Base-by-base conservation (phyloP, 2,329 filamentous ascomycete genomes). In the Lachnellula suecica region DNA sequence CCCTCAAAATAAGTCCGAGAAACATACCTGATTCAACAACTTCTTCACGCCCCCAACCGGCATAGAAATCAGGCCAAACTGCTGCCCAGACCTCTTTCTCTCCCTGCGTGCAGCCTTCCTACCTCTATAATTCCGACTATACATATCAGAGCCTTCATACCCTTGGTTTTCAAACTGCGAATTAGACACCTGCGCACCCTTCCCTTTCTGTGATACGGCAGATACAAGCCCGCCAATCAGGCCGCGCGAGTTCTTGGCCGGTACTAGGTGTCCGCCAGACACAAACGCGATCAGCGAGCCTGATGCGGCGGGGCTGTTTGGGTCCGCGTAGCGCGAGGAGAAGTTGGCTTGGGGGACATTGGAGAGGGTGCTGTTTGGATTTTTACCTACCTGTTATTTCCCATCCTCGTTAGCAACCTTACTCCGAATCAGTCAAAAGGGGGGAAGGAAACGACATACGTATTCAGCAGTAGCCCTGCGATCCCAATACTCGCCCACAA, bases 271-370 rank as follows among this genome's bases (percentile, higher is more conserved):
- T 11, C 56, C 58, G 15, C 56, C 58, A 1, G 56, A 53, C 6
- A 60, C 24, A 1, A 60, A 37, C 8, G 53, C 51, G 11, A 53
- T 11, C 4, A 60, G 19, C 40, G 46, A 25, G 3, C 78, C 78
- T 23, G 71, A 77, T 58, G 72, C 75, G 38, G 72, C 74, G 1
- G 76, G 72, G 56, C 80, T 74, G 47, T 71, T 75, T 0, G 78
- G 77, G 54, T 82, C 77, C 10, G 73, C 71, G 58, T 74, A 77
- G 24, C 74, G 69, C 2, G 74, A 78, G 1, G 68, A 66, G 57
- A 79, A 79, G 17, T 66, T 63, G 6, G 50, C 42, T 29, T 50
- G 46, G 1, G 52, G 55, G 15, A 31, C 40, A 24, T 47, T 22
- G 20, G 41, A 37, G 19, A 58, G 35, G 8, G 49, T 27, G 27